Evolutionary conservation across 176 grass and related monocot species (phyloP).

Genomic region (Alopecurus myosuroides): DNA sequence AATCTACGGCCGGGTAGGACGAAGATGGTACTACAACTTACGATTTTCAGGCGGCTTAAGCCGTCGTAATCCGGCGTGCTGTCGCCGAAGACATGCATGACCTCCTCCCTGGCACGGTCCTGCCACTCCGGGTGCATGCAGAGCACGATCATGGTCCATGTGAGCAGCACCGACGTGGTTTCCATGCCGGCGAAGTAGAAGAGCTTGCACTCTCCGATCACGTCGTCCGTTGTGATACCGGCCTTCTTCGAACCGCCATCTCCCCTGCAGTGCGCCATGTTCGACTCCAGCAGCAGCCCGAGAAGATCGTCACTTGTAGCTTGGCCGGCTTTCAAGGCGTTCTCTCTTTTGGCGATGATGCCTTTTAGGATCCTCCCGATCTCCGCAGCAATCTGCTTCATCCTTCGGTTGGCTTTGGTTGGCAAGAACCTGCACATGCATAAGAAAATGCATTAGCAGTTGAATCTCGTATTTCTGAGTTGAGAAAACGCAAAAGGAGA

Average conservation of each 20-base stretch:
- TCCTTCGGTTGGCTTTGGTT: conserved; percentile 46
- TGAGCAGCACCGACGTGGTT: conserved; percentile 76
- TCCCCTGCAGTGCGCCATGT: conserved; percentile 33
- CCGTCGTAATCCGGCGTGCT: conserved; percentile 52
- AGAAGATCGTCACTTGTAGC: conserved; percentile 41
- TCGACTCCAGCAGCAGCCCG: conserved; percentile 59
- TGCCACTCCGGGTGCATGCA: conserved; percentile 87
- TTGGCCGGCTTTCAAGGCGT: conserved; percentile 24
- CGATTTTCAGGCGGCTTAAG: conserved; percentile 48
- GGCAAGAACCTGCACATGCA: conserved; percentile 41
- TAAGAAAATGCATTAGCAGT: not conserved
- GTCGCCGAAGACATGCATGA: conserved; percentile 36
- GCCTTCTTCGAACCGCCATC: conserved; percentile 5
- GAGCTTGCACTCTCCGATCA: conserved; percentile 86
- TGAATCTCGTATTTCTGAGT: not conserved
- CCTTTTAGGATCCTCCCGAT: conserved; percentile 35
- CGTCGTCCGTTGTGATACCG: conserved; percentile 56
- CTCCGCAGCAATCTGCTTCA: conserved; percentile 47
- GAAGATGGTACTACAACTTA: conserved; percentile 27
- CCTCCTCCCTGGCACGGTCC: conserved; percentile 65
- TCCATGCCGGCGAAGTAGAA: conserved; percentile 92
- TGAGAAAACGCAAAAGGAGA: not conserved
- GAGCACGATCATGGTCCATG: conserved; percentile 70
- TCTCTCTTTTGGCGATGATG: conserved; percentile 59
- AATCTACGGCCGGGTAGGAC: not conserved